Base-by-base conservation (phyloP, 2,329 filamentous ascomycete genomes). In the Nannizzia gypsea region DNA sequence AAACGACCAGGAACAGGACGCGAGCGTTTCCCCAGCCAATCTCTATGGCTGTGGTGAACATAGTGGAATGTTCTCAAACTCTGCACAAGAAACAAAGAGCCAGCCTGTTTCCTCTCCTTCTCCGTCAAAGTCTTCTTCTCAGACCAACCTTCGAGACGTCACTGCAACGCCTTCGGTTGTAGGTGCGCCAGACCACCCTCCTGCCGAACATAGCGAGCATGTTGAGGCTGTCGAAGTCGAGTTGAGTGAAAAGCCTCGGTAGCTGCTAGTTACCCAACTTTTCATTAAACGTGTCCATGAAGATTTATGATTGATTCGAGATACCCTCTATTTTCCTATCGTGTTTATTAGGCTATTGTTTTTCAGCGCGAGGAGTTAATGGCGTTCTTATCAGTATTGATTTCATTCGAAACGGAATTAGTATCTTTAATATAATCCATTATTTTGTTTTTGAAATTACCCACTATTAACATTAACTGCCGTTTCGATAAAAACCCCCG, bases 41-140 rank as follows among this genome's bases (percentile, higher is more conserved):
- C 79, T 83, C 60, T 82, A 85, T 69, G 83, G 81, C 34, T 83
- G 82, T 62, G 72, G 74, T 15, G 78, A 82, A 64, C 83, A 85
- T 73, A 80, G 78, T 65, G 80, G 83, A 66, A 84, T 74, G 72
- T 69, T 85, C 28, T 73, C 44, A 9, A 40, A 17, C 9, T 9
- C 48, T 2, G 44, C 9, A 34, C 44, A 36, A 46, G 36, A 59
- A 38, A 17, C 11, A 15, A 54, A 54, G 17, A 34, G 40, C 17
- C 31, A 54, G 17, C 28, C 26, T 2, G 31, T n/a, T 36, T 58
- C 56, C 36, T 24, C 55, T 20, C 34, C 55, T 40, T 11, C 6
- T 55, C 26, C 34, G 40, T 56, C 48, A 34, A 57, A 57, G 36
- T 40, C 22, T 26, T 57, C 55, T 44, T 57, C 55, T 24, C 34